Evolutionary conservation across 495 filamentous ascomycete genomes (phyloP).

Genomic region (Tuber magnatum): DNA sequence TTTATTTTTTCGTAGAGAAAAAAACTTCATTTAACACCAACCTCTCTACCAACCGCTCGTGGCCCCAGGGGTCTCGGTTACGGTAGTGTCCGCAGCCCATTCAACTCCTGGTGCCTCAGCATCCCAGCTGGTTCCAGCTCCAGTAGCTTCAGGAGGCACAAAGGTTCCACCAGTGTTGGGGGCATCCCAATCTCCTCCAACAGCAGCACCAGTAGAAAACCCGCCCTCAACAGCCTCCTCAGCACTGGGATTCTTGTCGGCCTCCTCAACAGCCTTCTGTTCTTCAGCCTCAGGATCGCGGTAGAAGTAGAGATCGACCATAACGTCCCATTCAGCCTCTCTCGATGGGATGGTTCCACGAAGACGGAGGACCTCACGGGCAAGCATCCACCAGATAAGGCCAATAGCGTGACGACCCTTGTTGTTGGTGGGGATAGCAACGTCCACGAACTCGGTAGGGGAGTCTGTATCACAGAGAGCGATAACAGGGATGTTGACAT

Average conservation of each 20-base stretch:
- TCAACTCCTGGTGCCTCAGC: slow-evolving; percentile 65
- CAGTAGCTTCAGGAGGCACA: slow-evolving; percentile 51
- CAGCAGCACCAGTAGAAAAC: slow-evolving; percentile 53
- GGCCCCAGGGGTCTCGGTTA: slow-evolving; percentile 21
- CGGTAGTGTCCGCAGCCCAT: slow-evolving; percentile 58
- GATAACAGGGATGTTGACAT: slow-evolving; percentile 99
- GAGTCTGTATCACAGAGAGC: slow-evolving; percentile 98
- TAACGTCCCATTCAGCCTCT: slow-evolving; percentile 94
- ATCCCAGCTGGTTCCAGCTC: slow-evolving; percentile 71
- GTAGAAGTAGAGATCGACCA: slow-evolving; percentile 99
- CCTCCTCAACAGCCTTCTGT: slow-evolving; percentile 53
- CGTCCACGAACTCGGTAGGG: slow-evolving; percentile 97
- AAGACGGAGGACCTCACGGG: slow-evolving; percentile 97
- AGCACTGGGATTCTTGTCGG: slow-evolving; percentile 60
- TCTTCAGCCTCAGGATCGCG: slow-evolving; percentile 90
- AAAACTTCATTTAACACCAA: slow-evolving; percentile 29
- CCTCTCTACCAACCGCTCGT: slow-evolving; percentile 37
- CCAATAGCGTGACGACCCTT: slow-evolving; percentile 99
- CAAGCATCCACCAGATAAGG: slow-evolving; percentile 98
- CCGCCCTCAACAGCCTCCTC: slow-evolving; percentile 81
- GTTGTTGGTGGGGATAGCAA: slow-evolving; percentile 99
- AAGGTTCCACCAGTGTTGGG: slow-evolving; percentile 53
- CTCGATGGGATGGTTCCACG: slow-evolving; percentile 90
- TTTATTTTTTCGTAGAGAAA: slow-evolving; percentile 33
- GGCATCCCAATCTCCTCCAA: slow-evolving; percentile 63